Evolutionary conservation across 148 eudicot species (phyloP).

Genomic region (Silene conica): DNA sequence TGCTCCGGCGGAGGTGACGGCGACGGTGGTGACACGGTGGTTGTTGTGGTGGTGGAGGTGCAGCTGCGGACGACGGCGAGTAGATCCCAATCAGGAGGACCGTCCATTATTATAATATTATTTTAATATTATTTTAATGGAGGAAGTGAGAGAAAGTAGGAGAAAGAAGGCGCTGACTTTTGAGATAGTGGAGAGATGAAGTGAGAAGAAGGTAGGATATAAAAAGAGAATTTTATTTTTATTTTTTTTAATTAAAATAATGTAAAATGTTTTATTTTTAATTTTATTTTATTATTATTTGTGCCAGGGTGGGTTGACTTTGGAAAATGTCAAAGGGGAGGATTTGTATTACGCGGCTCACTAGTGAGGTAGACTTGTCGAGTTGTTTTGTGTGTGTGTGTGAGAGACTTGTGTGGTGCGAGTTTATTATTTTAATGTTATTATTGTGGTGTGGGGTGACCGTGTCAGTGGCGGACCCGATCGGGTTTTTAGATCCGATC

Average conservation of each 20-base stretch:
- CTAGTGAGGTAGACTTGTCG: neutral
- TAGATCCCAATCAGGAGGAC: constrained; percentile 68
- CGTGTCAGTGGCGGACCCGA: too few relatives aligned
- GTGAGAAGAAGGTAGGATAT: constrained; percentile 17
- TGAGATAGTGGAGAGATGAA: constrained; percentile 5
- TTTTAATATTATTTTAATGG: neutral
- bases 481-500: too few relatives aligned
- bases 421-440: too few relatives aligned
- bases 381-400: too few relatives aligned
- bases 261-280: neutral
- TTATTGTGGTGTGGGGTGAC: too few relatives aligned
- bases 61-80: constrained; percentile 79
- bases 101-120: constrained; percentile 16
- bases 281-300: neutral
- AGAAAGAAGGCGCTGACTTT: constrained; percentile 63
- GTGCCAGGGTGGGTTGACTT: constrained; percentile 25
- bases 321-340: constrained; percentile 31
- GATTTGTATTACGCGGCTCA: constrained; percentile 21
- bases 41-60: constrained; percentile 30
- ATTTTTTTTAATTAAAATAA: neutral
- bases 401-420: too few relatives aligned
- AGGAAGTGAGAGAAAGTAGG: neutral
- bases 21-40: neutral
- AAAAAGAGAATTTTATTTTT: neutral
- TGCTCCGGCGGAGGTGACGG: constrained; percentile 2